Percentiles rank a stretch among this genome's conserved stretches.
phyloP scores from a whole-genome alignment of 2,329 filamentous ascomycete species.

The Xylaria sp. region DNA sequence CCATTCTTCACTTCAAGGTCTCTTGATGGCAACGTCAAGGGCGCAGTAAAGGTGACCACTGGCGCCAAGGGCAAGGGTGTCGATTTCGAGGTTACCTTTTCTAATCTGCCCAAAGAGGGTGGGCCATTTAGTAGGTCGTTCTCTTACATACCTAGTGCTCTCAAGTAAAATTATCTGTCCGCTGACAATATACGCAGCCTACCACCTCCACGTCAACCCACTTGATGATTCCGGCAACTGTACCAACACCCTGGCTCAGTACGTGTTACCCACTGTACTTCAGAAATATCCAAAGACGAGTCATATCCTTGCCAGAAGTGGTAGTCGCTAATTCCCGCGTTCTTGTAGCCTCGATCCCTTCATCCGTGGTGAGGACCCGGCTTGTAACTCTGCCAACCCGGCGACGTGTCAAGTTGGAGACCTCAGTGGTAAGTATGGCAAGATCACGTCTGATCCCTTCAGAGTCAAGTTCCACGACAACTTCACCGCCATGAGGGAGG shows the following conservation, averaged over 20 bases:
- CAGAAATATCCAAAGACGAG: not conserved
- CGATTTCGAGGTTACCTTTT: slow-evolving; percentile 59
- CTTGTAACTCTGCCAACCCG: slow-evolving; percentile 63
- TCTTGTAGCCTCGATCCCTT: slow-evolving; percentile 65
- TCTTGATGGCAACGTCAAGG: slow-evolving; percentile 59
- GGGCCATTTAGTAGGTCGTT: slow-evolving; percentile 64
- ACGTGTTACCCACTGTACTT: slow-evolving; percentile 9
- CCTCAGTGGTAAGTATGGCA: slow-evolving; percentile 74
- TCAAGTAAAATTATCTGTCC: not conserved
- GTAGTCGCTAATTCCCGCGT: slow-evolving; percentile 6
- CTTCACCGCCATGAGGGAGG: slow-evolving; percentile 60
- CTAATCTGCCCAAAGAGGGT: slow-evolving; percentile 61
- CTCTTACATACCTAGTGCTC: not conserved
- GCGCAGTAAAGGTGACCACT: slow-evolving; percentile 55
- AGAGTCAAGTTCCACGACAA: slow-evolving; percentile 58
- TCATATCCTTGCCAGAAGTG: not conserved
- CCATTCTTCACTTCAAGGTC: slow-evolving; percentile 56
- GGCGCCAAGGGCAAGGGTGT: slow-evolving; percentile 60
- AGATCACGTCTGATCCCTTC: slow-evolving; percentile 59
- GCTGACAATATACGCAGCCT: slow-evolving; percentile 53
- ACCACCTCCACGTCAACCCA: slow-evolving; percentile 73
- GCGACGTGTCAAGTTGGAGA: slow-evolving; percentile 78
- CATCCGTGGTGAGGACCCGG: slow-evolving; percentile 63
- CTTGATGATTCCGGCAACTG: slow-evolving; percentile 74
- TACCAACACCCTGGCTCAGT: slow-evolving; percentile 67